These are phyloP conservation scores for Saturnispora galanensis DNA, from an alignment of 805 yeast genomes.

Conservation along the genomic window DNA sequence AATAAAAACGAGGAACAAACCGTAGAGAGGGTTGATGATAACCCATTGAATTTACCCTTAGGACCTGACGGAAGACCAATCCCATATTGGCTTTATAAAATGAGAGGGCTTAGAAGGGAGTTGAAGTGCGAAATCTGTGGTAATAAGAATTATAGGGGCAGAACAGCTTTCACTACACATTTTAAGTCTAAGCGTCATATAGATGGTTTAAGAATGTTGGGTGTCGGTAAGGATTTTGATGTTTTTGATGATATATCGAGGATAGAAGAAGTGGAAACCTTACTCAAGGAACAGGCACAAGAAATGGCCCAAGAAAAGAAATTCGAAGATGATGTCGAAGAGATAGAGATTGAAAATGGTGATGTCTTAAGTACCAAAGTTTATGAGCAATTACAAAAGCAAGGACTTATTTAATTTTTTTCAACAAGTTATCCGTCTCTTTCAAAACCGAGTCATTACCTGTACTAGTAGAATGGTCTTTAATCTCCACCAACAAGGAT, in stretches of 20 bases:
- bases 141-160: conserved; percentile 59
- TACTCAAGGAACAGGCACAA: conserved; percentile 32
- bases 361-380: conserved; percentile 82
- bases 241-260: conserved; percentile 54
- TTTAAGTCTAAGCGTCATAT: conserved; percentile 63
- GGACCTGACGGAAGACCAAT: conserved; percentile 90
- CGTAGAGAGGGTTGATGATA: conserved; percentile 27
- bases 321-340: conserved; percentile 47
- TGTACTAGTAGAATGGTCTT: conserved; percentile 25
- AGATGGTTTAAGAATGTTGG: conserved; percentile 66
- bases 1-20: conserved; percentile 17
- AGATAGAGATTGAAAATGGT: conserved; percentile 89
- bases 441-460: conserved; percentile 40
- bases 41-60: conserved; percentile 55
- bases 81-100: conserved; percentile 86
- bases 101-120: conserved; percentile 71
- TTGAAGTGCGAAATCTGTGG: conserved; percentile 86
- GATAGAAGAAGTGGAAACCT: conserved; percentile 56
- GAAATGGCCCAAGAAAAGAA: conserved; percentile 21
- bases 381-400: conserved; percentile 76
- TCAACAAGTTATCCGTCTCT: conserved; percentile 36
- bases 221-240: conserved; percentile 41
- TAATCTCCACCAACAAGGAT: conserved; percentile 37
- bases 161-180: conserved; percentile 62
- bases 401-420: conserved; percentile 61